Evolutionary conservation across 768 basidiomycete species (phyloP), one percentile per base, ranked within the genome.

Genomic region (Myochromella boudieri): DNA sequence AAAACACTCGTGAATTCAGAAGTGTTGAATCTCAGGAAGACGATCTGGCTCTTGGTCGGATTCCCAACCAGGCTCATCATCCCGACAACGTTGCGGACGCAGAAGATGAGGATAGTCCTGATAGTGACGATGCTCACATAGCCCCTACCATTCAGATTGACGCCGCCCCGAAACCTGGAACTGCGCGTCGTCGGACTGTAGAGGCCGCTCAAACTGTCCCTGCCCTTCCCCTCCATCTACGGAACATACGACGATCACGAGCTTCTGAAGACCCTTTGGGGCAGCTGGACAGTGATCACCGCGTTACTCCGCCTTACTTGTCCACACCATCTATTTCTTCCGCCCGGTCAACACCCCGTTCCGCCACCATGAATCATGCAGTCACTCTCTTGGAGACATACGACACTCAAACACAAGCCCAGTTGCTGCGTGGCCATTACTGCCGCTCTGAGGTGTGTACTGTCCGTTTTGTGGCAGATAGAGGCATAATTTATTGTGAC

Each of bases 351-450:
- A 71, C 74, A 15, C 68, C 70, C 37, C 76, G 75, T 21, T 69
- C 76, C 31, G 72, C 68, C 33, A 68, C 67, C 40, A 53, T 68
- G 10, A 75, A 68, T 56, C 63, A 66, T 36, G 74, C 75, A 20
- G 87, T 88, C 55, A 45, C 67, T 10, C 67, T 92, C 15, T 64
- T 95, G 21, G 77, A 80, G 51, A 79, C 71, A 53, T 94, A 93
- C 56, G 86, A 87, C 60, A 47, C 69, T 15, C 67, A 75, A 26
- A 77, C 84, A 6, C 91, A 93, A 61, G 68, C 75, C 10, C 80
- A 86, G 52, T 76, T 95, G 24, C 70, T 97, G 11, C 76, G 91
- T 42, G 84, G 85, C 41, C 90, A 97, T 61, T 95, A 91, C 65
- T 93, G 85, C 67, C 81, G 89, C 28, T 88, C 89, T 7, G 89